Conservation (phyloP, 2,329 filamentous ascomycete species). For the Apiospora kogelbergensis region DNA sequence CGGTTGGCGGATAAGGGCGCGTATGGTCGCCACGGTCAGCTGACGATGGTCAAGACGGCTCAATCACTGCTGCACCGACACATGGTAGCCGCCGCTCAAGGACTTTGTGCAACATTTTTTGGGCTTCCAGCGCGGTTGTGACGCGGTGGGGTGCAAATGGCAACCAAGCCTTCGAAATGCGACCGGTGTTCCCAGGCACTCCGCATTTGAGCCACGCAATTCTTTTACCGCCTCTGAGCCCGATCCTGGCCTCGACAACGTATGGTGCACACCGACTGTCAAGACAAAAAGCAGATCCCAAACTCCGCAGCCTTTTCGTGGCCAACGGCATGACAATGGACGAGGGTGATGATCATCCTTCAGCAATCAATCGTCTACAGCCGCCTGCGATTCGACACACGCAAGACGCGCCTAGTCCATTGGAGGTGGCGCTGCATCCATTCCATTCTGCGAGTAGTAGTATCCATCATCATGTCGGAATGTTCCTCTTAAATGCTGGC, state of each 20-base stretch:
- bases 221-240: background rate
- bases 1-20: background rate
- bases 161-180: background rate
- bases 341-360: background rate
- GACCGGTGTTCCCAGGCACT: constrained; percentile 1
- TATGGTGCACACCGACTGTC: background rate
- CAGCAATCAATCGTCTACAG: background rate
- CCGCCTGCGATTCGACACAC: too few relatives aligned
- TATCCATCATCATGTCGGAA: background rate
- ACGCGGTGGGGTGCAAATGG: background rate
- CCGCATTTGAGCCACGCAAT: background rate
- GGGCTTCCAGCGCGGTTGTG: background rate
- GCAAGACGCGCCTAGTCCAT: background rate
- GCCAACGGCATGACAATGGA: background rate
- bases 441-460: background rate
- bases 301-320: background rate
- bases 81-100: background rate
- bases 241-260: background rate
- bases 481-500: background rate
- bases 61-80: background rate
- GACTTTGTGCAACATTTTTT: background rate
- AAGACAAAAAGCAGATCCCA: background rate
- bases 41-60: background rate
- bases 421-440: background rate
- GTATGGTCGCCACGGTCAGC: background rate